Base-by-base conservation (phyloP, 1,284 basidiomycete species). In the Trametes polyzona region DNA sequence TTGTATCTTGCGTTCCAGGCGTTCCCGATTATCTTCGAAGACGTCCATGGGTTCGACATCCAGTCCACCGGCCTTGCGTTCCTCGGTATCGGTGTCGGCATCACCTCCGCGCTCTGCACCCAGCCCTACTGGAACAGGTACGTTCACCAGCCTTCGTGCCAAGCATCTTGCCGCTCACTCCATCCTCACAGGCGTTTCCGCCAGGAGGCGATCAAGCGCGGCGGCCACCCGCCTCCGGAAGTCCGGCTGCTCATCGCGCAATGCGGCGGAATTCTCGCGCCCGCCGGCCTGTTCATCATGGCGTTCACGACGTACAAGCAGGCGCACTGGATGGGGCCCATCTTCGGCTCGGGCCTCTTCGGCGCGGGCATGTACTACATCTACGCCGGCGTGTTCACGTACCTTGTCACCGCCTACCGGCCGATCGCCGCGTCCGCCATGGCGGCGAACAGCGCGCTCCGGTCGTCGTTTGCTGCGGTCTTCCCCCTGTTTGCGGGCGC, bases 381-480 rank as follows among this genome's bases (percentile, higher is more conserved):
- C 24, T 93, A 84, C 70, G 83, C 82, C 0, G 80, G 83, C 1
- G 84, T 83, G 1, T 92, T 92, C 75, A 89, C 88, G 0, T 88
- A 88, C 66, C 77, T 87, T 44, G 85, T 84, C 21, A 84, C 81
- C 21, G 86, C 88, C 0, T 93, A 91, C 68, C 82, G 88, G 10
- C 90, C 90, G 0, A 86, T 92, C 37, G 88, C 91, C 0, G 90
- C 91, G 0, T 86, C 82, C 11, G 89, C 89, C 0, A 85, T 93
- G 82, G 88, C 89, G 0, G 77, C 83, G 27, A 93, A 93, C 68
- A 85, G 80, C 30, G 85, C 85, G 11, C 68, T 90, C 64, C 77
- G 91, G 1, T 83, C 79, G 1, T 70, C 78, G 0, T 91, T 92
- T 59, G 89, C 88, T 0, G 86, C 86, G 0, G 86, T 77, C 0